phyloP scores from a whole-genome alignment of 208 protist species.

The Kentomonas sorsogonicus region DNA sequence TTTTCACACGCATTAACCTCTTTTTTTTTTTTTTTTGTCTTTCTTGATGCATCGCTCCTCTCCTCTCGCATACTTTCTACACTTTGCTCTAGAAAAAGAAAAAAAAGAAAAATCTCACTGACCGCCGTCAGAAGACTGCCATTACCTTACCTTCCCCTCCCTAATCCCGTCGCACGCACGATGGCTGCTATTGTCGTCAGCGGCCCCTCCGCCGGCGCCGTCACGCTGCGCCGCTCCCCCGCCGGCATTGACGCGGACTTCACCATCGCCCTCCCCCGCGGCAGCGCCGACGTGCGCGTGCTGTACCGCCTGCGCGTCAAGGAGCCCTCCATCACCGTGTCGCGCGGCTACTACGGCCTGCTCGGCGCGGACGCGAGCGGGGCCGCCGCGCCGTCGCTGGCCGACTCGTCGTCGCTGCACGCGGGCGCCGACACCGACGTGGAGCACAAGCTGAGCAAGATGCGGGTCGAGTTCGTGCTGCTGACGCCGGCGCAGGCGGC shows the following conservation, averaged over 20 bases:
- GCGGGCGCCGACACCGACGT: conserved; percentile 22
- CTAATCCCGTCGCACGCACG: conserved; percentile 3
- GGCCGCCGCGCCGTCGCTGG: conserved; percentile 14
- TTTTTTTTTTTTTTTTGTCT: not conserved
- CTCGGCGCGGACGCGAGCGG: conserved; percentile 15
- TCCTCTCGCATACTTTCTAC: no score
- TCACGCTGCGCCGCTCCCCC: conserved; percentile 10
- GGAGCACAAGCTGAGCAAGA: conserved; percentile 32
- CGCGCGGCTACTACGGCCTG: conserved; percentile 59
- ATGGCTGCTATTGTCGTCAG: conserved; percentile 13
- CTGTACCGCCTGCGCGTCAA: conserved; percentile 60
- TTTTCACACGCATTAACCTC: not conserved
- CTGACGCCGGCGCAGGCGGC: conserved; percentile 22
- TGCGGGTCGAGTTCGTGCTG: conserved; percentile 46
- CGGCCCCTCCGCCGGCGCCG: not conserved
- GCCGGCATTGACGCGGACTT: conserved; percentile 28
- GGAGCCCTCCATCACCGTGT: conserved; percentile 47
- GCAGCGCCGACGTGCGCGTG: conserved; percentile 13
- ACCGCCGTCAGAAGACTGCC: not conserved
- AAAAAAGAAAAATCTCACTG: conserved; percentile 5
- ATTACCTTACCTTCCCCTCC: not conserved
- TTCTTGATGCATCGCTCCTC: not conserved
- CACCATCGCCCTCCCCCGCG: conserved; percentile 14
- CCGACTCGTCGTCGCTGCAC: conserved; percentile 29
- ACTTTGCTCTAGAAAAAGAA: not conserved